Conservation (phyloP, 179 eudicot species). For the Beta lomatogona region DNA sequence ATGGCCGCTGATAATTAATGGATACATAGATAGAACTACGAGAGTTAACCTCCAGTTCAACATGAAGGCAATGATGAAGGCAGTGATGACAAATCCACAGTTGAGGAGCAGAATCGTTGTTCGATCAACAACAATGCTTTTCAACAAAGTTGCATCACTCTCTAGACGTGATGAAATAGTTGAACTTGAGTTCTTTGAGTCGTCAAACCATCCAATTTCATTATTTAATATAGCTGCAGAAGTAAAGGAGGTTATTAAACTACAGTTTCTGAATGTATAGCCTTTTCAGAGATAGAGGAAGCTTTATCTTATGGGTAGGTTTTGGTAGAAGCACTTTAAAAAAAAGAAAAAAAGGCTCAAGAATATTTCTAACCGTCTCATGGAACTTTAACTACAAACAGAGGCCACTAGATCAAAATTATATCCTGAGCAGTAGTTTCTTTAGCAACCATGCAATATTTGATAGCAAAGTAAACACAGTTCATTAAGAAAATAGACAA, state of each 20-base stretch:
- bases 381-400: background rate
- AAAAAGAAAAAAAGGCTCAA: background rate
- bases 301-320: background rate
- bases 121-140: conserved; percentile 76
- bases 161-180: conserved; percentile 86
- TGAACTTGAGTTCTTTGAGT: conserved; percentile 70
- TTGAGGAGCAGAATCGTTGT: conserved; percentile 74
- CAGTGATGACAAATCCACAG: conserved; percentile 68
- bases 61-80: conserved; percentile 80
- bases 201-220: conserved; percentile 96
- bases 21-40: conserved; percentile 82
- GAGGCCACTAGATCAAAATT: background rate
- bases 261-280: background rate
- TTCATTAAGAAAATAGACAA: background rate
- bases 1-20: conserved; percentile 84
- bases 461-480: no score
- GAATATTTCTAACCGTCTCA: background rate
- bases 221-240: conserved; percentile 84
- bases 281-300: background rate
- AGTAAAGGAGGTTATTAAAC: background rate
- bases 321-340: background rate
- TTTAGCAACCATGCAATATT: background rate
- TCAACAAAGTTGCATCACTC: conserved; percentile 82
- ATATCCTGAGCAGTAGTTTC: background rate
- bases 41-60: conserved; percentile 93